Conservation (phyloP, 768 basidiomycete genomes). For the Pisolithus microcarpus region DNA sequence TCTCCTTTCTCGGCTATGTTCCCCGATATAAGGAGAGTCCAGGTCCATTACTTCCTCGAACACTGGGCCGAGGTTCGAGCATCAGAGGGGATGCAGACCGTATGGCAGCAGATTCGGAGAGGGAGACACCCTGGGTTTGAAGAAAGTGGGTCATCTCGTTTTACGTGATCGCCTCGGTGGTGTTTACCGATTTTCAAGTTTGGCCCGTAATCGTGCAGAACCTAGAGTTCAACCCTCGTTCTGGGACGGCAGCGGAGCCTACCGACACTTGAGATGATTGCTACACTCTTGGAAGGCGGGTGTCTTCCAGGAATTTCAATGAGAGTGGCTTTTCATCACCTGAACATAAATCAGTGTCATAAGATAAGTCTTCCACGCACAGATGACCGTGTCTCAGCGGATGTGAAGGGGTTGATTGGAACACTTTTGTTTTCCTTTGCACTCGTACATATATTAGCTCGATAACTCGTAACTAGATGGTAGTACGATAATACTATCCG, state of each 20-base stretch:
- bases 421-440: too few relatives aligned
- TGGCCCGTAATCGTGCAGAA: constrained; percentile 63
- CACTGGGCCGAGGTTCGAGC: constrained; percentile 79
- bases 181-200: constrained; percentile 32
- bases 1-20: constrained; percentile 79
- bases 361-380: too few relatives aligned
- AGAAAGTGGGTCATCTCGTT: constrained; percentile 46
- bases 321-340: too few relatives aligned
- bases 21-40: constrained; percentile 74
- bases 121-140: constrained; percentile 86
- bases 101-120: constrained; percentile 79
- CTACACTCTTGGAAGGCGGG: background rate
- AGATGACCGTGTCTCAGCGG: too few relatives aligned
- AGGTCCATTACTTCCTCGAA: constrained; percentile 71
- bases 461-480: too few relatives aligned
- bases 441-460: too few relatives aligned
- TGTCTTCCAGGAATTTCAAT: background rate
- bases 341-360: too few relatives aligned
- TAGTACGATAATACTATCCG: too few relatives aligned
- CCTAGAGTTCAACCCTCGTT: constrained; percentile 50
- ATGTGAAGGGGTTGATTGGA: too few relatives aligned
- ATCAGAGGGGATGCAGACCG: constrained; percentile 76
- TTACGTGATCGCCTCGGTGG: background rate
- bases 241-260: constrained; percentile 14
- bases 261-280: constrained; percentile 9